A percentile compares a stretch with the other conserved stretches of the same genome.
phyloP scores from a whole-genome alignment of 2,329 filamentous ascomycete species.

The Ophiocordyceps camponoti-floridani region DNA sequence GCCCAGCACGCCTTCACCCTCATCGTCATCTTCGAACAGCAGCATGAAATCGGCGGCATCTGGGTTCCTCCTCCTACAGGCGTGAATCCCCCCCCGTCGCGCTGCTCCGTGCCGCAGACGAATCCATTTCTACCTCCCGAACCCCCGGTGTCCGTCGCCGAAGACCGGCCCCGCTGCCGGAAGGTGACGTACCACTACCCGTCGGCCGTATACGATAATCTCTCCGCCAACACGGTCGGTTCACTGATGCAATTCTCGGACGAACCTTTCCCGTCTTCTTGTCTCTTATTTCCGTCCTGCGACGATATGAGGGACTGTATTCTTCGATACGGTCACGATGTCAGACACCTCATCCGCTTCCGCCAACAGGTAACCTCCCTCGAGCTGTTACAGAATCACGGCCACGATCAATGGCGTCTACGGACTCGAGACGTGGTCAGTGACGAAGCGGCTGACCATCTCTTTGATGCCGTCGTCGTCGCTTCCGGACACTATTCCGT shows the following conservation, averaged over 20 bases:
- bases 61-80: slow-evolving; percentile 56
- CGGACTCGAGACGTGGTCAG: slow-evolving; percentile 31
- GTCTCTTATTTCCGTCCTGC: slow-evolving; percentile 59
- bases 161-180: slow-evolving; percentile 1
- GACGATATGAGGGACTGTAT: slow-evolving; percentile 58
- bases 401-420: slow-evolving; percentile 41
- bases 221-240: slow-evolving; percentile 79
- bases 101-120: slow-evolving; percentile 48
- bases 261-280: slow-evolving; percentile 40
- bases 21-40: slow-evolving; percentile 71
- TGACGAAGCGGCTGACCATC: slow-evolving; percentile 18
- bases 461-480: slow-evolving; percentile 59
- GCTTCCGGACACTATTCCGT: slow-evolving; percentile 61
- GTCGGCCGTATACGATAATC: slow-evolving; percentile 65
- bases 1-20: slow-evolving; percentile 49
- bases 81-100: slow-evolving; percentile 16
- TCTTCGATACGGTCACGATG: slow-evolving; percentile 47
- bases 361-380: slow-evolving; percentile 51
- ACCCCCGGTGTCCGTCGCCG: slow-evolving; percentile 34
- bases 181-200: slow-evolving; percentile 38
- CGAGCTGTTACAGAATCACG: slow-evolving; percentile 9
- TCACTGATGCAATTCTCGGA: slow-evolving; percentile 68
- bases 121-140: slow-evolving; percentile 44
- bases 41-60: slow-evolving; percentile 57
- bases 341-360: slow-evolving; percentile 51